Evolutionary conservation across 306 rosid genomes (phyloP).

Genomic region (Vigna unguiculata): DNA sequence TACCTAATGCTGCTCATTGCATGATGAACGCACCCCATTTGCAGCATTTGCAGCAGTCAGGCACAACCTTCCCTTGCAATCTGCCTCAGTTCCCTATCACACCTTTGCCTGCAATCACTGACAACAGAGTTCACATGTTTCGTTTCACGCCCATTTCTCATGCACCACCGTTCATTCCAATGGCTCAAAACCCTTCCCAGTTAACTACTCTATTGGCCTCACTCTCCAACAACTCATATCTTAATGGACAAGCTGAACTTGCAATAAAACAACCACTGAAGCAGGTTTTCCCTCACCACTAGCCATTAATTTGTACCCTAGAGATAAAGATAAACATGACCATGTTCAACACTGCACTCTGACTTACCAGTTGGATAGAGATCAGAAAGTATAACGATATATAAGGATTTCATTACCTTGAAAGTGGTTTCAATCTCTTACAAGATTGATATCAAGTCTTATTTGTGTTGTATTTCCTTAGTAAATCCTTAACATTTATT

Average conservation of each 20-base stretch:
- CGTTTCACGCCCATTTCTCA: conserved; percentile 47
- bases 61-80: conserved; percentile 38
- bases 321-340: not conserved
- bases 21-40: conserved; percentile 32
- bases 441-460: too few species aligned
- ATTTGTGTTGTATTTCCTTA: too few species aligned
- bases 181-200: conserved; percentile 28
- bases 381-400: too few species aligned
- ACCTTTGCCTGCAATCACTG: conserved; percentile 38
- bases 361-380: too few species aligned
- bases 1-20: conserved; percentile 29
- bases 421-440: too few species aligned
- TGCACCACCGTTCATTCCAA: conserved; percentile 42
- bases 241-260: not conserved
- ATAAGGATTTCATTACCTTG: too few species aligned
- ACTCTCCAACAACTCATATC: conserved; percentile 25
- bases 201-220: conserved; percentile 5
- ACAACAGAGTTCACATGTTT: conserved; percentile 39
- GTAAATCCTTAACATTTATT: too few species aligned
- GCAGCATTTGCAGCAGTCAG: conserved; percentile 42
- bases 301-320: conserved; percentile 10
- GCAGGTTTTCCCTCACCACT: conserved; percentile 31
- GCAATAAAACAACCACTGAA: conserved; percentile 8
- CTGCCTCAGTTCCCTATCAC: conserved; percentile 47
- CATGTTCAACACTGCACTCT: too few species aligned